Conservation (phyloP, 176 grass and related monocot species). For the Microstegium vimineum region DNA sequence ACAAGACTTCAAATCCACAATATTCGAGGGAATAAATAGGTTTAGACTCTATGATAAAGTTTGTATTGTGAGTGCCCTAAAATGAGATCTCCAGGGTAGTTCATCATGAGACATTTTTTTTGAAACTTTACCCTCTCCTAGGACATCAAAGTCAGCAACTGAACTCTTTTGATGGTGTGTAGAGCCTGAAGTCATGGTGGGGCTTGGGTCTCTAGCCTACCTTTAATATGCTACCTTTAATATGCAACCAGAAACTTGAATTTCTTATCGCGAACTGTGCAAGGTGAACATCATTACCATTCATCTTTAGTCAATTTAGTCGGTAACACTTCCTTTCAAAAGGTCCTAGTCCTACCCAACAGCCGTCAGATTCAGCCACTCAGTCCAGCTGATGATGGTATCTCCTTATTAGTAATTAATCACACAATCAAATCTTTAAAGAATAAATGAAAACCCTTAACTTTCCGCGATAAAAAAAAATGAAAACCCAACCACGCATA, state of each 20-base stretch:
- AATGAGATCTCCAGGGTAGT: too few relatives aligned
- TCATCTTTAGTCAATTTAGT: neutral
- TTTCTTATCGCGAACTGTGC: neutral
- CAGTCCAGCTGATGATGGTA: neutral
- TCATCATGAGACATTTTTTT: too few relatives aligned
- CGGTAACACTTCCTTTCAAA: neutral
- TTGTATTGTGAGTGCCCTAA: too few relatives aligned
- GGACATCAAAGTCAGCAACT: neutral
- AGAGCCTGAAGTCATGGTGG: neutral
- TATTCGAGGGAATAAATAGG: too few relatives aligned
- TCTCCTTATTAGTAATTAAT: neutral
- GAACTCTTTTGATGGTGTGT: neutral
- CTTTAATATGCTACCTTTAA: too few relatives aligned
- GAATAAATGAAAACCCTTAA: too few relatives aligned
- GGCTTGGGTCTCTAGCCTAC: neutral
- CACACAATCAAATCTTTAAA: neutral
- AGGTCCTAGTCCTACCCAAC: neutral
- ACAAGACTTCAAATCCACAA: too few relatives aligned
- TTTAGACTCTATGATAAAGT: too few relatives aligned
- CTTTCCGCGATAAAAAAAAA: too few relatives aligned
- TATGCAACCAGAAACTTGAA: neutral
- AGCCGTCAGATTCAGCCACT: neutral
- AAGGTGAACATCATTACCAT: neutral
- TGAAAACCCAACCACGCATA: too few relatives aligned
- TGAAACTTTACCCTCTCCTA: neutral